These are phyloP conservation scores for Lachnellula arida DNA, from an alignment of 2,329 filamentous ascomycete species.

Conservation along the genomic window DNA sequence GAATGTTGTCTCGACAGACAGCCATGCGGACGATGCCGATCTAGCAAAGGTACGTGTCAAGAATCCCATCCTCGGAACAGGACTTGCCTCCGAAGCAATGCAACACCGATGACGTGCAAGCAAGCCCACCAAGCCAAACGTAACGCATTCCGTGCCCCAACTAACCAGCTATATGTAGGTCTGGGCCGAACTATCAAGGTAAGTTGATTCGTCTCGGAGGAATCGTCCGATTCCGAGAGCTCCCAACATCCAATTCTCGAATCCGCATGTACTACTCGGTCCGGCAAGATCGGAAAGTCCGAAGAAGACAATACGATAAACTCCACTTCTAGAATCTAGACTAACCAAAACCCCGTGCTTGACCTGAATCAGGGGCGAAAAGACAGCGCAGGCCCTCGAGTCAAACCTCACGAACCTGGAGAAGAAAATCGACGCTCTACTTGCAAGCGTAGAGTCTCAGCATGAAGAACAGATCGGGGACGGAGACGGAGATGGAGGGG, in stretches of 20 bases:
- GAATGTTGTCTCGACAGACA: neutral
- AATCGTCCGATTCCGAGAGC: too few relatives aligned
- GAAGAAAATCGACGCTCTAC: conserved; percentile 49
- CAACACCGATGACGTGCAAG: neutral
- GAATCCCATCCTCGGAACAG: neutral
- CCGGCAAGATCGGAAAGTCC: too few relatives aligned
- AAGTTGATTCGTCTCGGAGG: neutral
- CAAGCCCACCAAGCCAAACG: neutral
- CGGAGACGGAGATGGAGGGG: conserved; percentile 1
- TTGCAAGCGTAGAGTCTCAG: conserved; percentile 40
- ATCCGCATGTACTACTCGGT: neutral
- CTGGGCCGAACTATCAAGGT: conserved; percentile 2
- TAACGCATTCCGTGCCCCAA: neutral
- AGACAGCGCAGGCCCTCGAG: conserved; percentile 49
- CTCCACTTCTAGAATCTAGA: neutral
- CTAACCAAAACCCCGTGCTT: neutral
- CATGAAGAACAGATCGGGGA: conserved; percentile 14
- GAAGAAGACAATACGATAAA: too few relatives aligned
- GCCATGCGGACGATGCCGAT: neutral
- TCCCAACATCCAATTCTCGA: neutral
- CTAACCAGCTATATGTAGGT: neutral
- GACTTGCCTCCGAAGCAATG: neutral
- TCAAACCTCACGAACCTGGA: conserved; percentile 48
- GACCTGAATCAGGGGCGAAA: conserved; percentile 40
- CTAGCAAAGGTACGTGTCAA: neutral